Base-by-base conservation (phyloP, 768 basidiomycete species). In the Mycena epipterygia region DNA sequence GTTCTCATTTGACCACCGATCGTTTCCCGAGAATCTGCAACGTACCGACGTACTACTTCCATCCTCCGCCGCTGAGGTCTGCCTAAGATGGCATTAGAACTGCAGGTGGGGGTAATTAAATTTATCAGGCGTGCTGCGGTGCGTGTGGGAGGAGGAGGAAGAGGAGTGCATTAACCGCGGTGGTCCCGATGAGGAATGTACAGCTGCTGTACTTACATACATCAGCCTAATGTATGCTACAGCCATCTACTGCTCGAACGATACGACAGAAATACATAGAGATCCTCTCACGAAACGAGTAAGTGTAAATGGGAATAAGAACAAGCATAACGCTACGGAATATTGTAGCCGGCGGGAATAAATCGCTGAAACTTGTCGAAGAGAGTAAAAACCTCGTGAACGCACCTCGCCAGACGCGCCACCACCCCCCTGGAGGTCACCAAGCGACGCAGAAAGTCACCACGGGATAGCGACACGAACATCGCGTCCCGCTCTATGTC, bases 121-220 rank as follows among this genome's bases (percentile, higher is more conserved):
- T n/a, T n/a, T n/a, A n/a, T n/a, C n/a, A n/a, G n/a, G n/a, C n/a
- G n/a, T n/a, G n/a, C n/a, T n/a, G n/a, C n/a, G n/a, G n/a, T n/a
- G n/a, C n/a, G n/a, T n/a, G n/a, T n/a, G 37, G 52, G 30, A 57
- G 58, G 58, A 59, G 29, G 58, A 57, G 58, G 42, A 59, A 41
- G 58, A 59, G 42, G 58, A 59, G n/a, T 59, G 13, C 30, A 59
- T 59, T 29, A n/a, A n/a, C 39, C 25, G 27, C 58, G 58, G 42
- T 59, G 58, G 58, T 59, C 58, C 58, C 58, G 44, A 29, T 42
- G 16, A 59, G 58, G 58, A 44, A 59, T 41, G 29, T 42, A 46
- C 33, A 33, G 55, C 7, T 56, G 21, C 55, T 56, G 55, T 56
- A 56, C 55, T 23, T 35, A 56, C 51, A 39, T n/a, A n/a, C n/a